Conservation (phyloP, 2,329 filamentous ascomycete species). For the Hypoxylon sp. region DNA sequence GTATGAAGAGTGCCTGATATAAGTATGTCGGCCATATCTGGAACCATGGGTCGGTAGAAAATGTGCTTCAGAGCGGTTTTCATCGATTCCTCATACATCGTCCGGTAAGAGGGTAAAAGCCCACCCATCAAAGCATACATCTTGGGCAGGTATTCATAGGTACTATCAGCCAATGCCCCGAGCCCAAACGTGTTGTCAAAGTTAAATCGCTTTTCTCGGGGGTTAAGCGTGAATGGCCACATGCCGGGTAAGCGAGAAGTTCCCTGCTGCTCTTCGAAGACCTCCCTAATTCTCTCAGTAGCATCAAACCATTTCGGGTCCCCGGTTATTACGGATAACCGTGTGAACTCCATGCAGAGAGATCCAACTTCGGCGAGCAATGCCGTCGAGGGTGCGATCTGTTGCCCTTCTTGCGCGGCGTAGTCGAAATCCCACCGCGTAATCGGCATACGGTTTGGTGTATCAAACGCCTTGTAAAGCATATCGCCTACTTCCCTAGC, state of each 20-base stretch:
- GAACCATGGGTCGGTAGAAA: constrained; percentile 75
- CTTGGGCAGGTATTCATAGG: constrained; percentile 68
- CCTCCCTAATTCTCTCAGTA: constrained; percentile 50
- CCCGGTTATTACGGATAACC: constrained; percentile 53
- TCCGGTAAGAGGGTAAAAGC: constrained; percentile 67
- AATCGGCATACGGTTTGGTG: constrained; percentile 54
- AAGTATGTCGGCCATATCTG: constrained; percentile 70
- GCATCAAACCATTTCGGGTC: constrained; percentile 55
- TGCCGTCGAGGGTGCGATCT: constrained; percentile 43
- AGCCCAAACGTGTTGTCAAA: constrained; percentile 54
- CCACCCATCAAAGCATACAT: constrained; percentile 71
- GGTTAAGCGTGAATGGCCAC: constrained; percentile 78
- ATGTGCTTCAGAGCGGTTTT: constrained; percentile 71
- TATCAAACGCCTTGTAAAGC: constrained; percentile 54
- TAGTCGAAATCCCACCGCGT: constrained; percentile 48
- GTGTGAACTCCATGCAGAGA: constrained; percentile 54
- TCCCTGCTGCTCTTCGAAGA: constrained; percentile 47
- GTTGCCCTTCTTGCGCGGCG: constrained; percentile 45
- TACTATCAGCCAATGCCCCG: constrained; percentile 57
- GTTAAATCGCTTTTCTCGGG: constrained; percentile 63
- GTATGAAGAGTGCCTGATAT: constrained; percentile 65
- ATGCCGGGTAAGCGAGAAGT: constrained; percentile 64
- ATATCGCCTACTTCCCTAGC: constrained; percentile 59
- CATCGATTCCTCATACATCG: constrained; percentile 74
- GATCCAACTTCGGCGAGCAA: constrained; percentile 54